A percentile compares a stretch with the other conserved stretches of the same genome.
Evolutionary conservation across 768 basidiomycete genomes (phyloP).

Genomic region (Pleurotus tuber-regium): DNA sequence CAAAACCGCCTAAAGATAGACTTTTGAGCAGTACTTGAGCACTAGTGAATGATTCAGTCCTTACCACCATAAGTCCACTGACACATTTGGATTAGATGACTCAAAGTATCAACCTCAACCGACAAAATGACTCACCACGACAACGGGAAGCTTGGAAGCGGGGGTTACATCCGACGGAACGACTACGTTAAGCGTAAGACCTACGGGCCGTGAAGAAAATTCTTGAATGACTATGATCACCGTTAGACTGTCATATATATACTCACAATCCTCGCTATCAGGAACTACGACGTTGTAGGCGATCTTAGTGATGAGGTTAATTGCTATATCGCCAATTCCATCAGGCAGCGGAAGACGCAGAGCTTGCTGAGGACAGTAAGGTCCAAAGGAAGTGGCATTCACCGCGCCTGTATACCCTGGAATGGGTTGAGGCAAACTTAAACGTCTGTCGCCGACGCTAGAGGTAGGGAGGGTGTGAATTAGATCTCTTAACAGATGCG

Average conservation of each 20-base stretch:
- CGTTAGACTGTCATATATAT: not conserved
- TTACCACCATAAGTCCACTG: conserved; percentile 55
- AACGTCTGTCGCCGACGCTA: conserved; percentile 8
- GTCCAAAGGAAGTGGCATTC: conserved; percentile 28
- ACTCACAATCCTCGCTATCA: conserved; percentile 46
- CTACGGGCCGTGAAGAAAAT: conserved; percentile 19
- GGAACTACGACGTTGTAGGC: conserved; percentile 29
- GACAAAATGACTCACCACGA: conserved; percentile 43
- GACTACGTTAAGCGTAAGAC: conserved; percentile 53
- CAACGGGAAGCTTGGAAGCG: conserved; percentile 47
- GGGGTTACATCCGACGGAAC: conserved; percentile 39
- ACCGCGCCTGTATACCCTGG: conserved; percentile 24
- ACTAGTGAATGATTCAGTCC: not conserved
- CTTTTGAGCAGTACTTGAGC: not conserved
- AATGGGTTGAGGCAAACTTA: conserved; percentile 28
- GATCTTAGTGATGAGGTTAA: conserved; percentile 30
- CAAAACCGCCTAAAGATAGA: conserved; percentile 35
- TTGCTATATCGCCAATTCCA: conserved; percentile 31
- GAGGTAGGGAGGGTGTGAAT: not conserved
- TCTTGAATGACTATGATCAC: not conserved
- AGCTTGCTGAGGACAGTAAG: conserved; percentile 41
- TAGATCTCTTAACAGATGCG: not conserved
- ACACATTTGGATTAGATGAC: not conserved
- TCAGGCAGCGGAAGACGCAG: conserved; percentile 31
- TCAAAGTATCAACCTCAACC: not conserved